Base-by-base conservation (phyloP, 2,329 filamentous ascomycete genomes). In the Calonectria henricotiae region DNA sequence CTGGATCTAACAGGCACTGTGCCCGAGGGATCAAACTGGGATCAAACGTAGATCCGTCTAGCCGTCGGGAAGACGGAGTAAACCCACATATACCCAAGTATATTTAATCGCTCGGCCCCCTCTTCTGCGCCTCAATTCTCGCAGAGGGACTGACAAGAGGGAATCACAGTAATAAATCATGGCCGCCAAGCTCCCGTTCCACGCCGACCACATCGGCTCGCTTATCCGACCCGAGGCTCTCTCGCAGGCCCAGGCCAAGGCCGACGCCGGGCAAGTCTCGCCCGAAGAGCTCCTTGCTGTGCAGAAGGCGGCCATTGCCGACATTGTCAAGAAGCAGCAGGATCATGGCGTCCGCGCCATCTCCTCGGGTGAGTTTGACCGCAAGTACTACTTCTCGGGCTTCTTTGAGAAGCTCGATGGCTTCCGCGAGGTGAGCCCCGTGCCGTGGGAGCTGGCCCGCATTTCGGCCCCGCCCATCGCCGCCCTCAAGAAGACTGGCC, bases 171-270 rank as follows among this genome's bases (percentile, higher is more conserved):
- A 63, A 51, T 54, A 55, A 73, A 9, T 35, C 67, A 80, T 80
- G 78, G 60, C 61, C 43, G 73, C 76, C 39, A 77, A 77, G 66
- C 79, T 83, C 12, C 91, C 90, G 61, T 94, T 93, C 82, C 88
- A 92, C 78, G 91, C 91, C 70, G 92, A 94, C 82, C 92, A 94
- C 74, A 87, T 93, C 71, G 92, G 92, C 61, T 93, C 91, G 15
- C 85, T 94, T 37, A 88, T 94, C 68, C 90, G 92, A 37, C 91
- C 92, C 1, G 81, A 89, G 63, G 82, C 87, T 62, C 87, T 94
- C 30, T 85, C 92, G 15, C 84, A 89, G 55, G 88, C 88, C 58
- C 80, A 83, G 68, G 72, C 76, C 11, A 72, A 79, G n/a, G 80
- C 80, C 86, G 92, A 81, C 83, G 86, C 73, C 80, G 87, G 79